Percentiles rank a stretch among this genome's conserved stretches.
Conservation (phyloP, 2,329 filamentous ascomycete species). For the Aschersonia sp. region DNA sequence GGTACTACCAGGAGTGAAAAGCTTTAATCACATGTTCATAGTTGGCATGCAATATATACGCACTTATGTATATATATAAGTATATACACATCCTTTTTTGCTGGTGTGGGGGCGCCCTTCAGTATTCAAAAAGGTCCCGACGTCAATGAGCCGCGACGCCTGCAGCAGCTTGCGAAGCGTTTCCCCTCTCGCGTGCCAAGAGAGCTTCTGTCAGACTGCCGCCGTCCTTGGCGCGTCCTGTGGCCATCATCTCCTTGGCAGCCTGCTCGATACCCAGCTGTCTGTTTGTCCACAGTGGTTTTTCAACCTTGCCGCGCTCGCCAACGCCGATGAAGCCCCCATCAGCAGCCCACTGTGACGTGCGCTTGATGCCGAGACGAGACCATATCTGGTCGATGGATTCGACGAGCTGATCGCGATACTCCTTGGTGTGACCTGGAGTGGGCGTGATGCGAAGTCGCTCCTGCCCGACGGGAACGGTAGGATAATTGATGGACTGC, state of each 20-base stretch:
- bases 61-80: too few relatives aligned
- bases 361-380: conserved; percentile 80
- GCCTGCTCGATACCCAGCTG: conserved; percentile 68
- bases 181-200: conserved; percentile 37
- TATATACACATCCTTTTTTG: too few relatives aligned
- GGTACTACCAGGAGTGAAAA: too few relatives aligned
- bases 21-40: too few relatives aligned
- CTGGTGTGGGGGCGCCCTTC: too few relatives aligned
- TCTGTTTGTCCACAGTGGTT: conserved; percentile 81
- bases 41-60: too few relatives aligned
- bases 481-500: conserved; percentile 98
- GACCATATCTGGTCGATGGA: conserved; percentile 83
- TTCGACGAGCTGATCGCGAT: conserved; percentile 71
- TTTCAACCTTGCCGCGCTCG: conserved; percentile 44
- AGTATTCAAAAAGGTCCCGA: neutral
- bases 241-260: conserved; percentile 44
- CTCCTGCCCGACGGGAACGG: conserved; percentile 95
- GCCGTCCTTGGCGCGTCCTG: conserved; percentile 15
- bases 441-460: conserved; percentile 92
- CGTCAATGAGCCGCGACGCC: conserved; percentile 1
- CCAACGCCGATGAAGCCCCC: conserved; percentile 95
- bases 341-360: conserved; percentile 77
- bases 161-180: conserved; percentile 14
- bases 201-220: conserved; percentile 40
- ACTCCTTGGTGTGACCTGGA: conserved; percentile 74